phyloP scores from a whole-genome alignment of 2,329 filamentous ascomycete species.

The Trichoderma sp. region DNA sequence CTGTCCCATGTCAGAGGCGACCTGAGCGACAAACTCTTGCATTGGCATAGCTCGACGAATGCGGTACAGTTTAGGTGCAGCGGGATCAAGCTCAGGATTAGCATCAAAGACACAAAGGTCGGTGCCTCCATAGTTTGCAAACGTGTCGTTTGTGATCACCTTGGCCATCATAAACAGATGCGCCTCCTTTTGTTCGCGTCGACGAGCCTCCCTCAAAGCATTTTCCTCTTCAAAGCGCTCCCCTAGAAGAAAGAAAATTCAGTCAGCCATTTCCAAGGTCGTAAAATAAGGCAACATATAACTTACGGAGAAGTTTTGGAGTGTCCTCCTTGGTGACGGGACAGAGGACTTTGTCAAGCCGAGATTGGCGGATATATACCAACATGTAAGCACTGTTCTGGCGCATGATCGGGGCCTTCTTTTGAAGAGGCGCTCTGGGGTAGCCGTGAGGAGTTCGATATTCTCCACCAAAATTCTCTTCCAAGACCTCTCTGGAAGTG shows the following conservation, averaged over 20 bases:
- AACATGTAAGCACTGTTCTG: constrained; percentile 95
- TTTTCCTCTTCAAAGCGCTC: constrained; percentile 79
- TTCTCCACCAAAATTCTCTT: constrained; percentile 95
- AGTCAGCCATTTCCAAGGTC: constrained; percentile 22
- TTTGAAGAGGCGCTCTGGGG: constrained; percentile 48
- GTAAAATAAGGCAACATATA: neutral
- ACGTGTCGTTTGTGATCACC: constrained; percentile 78
- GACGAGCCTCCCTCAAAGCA: constrained; percentile 68
- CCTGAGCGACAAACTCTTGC: constrained; percentile 66
- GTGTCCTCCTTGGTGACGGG: constrained; percentile 75
- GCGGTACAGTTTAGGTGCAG: constrained; percentile 70
- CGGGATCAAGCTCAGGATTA: constrained; percentile 61
- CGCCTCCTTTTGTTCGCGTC: constrained; percentile 88
- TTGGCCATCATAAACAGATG: constrained; percentile 87
- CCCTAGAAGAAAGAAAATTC: constrained; percentile 44
- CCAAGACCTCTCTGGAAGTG: constrained; percentile 84
- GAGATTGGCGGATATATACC: constrained; percentile 89
- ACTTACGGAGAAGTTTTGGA: constrained; percentile 74
- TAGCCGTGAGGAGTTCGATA: constrained; percentile 56
- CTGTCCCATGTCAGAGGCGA: constrained; percentile 68
- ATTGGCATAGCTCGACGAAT: constrained; percentile 74
- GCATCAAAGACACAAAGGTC: constrained; percentile 73
- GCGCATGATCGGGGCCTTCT: constrained; percentile 59
- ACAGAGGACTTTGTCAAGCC: constrained; percentile 77
- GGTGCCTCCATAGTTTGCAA: constrained; percentile 76